Evolutionary conservation across 2,329 filamentous ascomycete genomes (phyloP), one percentile per base, ranked within the genome.

Genomic region (Ceratocystis variospora): DNA sequence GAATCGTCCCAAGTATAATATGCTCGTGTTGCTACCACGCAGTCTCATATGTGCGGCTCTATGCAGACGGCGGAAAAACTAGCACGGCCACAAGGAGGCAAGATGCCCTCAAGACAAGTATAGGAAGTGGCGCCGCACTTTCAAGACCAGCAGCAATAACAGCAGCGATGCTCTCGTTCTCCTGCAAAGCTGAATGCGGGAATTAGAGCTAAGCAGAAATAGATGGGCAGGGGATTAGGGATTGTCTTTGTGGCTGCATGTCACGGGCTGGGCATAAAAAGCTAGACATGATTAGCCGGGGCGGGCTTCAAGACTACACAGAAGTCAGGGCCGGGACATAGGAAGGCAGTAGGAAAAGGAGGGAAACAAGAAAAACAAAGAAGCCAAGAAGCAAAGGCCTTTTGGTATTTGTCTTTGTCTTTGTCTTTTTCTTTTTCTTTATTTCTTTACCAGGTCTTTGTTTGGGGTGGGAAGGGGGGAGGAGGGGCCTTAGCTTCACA

Each of bases 1-100:
- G 55, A 59, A 37, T 59, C 55, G 55, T 59, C 55, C 28, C 55
- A 59, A 59, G 55, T 37, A 59, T 59, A 59, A 59, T 59, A 37
- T 37, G 28, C 55, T 59, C 55, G 55, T 59, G 55, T 59, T 59
- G 28, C 28, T 7, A 12, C 55, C 17, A 19, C 28, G 25, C 17
- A 31, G 55, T 59, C 55, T 59, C 55, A 59, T 37, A 59, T 37
- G 2, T 59, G 55, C 55, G 55, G 55, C 55, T 59, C 55, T 59
- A 37, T 59, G 55, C 55, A 59, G 55, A 37, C 31, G 55, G 28
- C 31, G 55, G 55, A 37, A 59, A 59, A 33, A 37, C 17, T n/a
- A 37, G 28, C 28, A 31, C 55, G 17, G 17, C 55, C 55, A 31
- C 25, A 33, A 59, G 25, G 15, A 53, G 48, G 48, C 37, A n/a